Base-by-base conservation (phyloP, 805 yeast species). In the Metschnikowia lunata region DNA sequence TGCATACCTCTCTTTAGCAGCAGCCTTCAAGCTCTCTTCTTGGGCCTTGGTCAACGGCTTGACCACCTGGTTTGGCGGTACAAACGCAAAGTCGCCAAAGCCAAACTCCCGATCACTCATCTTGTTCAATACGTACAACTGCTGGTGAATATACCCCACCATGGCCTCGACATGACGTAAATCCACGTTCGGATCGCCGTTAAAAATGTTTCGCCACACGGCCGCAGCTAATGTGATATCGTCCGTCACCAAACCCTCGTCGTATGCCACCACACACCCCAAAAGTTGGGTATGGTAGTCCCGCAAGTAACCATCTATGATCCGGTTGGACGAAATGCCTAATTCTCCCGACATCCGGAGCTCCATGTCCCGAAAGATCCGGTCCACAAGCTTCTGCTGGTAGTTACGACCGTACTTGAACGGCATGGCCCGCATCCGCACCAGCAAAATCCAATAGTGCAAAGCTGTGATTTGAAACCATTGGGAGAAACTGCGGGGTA, bases 401-500 rank as follows among this genome's bases (percentile, higher is more conserved):
- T 90, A 93, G 60, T 83, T 85, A 55, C 79, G 79, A 34, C 97
- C 95, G 60, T 87, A 82, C 57, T 88, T 84, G 62, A 83, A 84
- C 0, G 98, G 98, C 85, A 93, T 76, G 8, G 95, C 95, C 63
- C 99, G 81, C 97, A 93, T 90, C 61, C 99, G 82, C 13, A 87
- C 96, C 52, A 85, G 84, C 37, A 93, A 72, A 59, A 93, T 82
- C 99, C 99, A 93, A 47, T 87, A 81, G 64, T 93, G 99, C 53
- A 93, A 73, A 1, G 84, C 73, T 7, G 96, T 86, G 49, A 93
- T 85, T 66, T 91, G 98, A 63, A 84, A 91, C 96, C 97, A 91
- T 64, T 89, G 95, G n/a, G 91, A 80, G 60, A 91, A 90, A 0
- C 97, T 84, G 60, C 78, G 75, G 30, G 96, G 96, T 58, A 93